Conservation (phyloP, 345 rosid species). For the Microthlaspi erraticum region DNA sequence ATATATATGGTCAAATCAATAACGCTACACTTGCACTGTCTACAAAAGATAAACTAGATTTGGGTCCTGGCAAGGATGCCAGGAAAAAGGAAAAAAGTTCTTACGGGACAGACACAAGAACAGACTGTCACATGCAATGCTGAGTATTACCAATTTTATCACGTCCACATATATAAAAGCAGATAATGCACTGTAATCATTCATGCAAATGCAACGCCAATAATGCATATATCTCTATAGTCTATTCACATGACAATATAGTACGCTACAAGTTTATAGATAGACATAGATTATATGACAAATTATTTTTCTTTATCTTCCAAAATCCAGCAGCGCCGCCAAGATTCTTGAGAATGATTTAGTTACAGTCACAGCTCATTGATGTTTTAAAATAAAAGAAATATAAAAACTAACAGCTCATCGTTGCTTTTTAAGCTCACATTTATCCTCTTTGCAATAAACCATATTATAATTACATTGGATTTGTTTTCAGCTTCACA, state of each 20-base stretch:
- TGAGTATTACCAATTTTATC: conserved; percentile 25
- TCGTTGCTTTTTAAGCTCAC: conserved; percentile 11
- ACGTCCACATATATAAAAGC: conserved; percentile 20
- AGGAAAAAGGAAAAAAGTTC: not conserved
- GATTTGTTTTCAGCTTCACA: too few species aligned
- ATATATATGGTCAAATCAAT: not conserved
- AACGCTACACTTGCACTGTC: not conserved
- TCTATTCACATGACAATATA: not conserved
- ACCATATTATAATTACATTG: not conserved
- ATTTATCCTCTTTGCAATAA: conserved; percentile 8
- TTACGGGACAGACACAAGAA: conserved; percentile 1
- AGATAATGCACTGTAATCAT: conserved; percentile 16
- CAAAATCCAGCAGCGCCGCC: conserved; percentile 34
- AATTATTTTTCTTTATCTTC: not conserved
- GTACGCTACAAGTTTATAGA: not conserved
- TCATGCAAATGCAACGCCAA: not conserved
- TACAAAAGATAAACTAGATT: conserved; percentile 29
- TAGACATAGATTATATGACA: conserved; percentile 19
- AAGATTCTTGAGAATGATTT: conserved; percentile 27
- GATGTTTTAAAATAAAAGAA: not conserved
- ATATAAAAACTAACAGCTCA: conserved; percentile 31
- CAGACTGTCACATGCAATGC: conserved; percentile 34
- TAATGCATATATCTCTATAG: not conserved
- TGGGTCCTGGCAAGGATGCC: conserved; percentile 10
- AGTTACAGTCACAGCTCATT: conserved; percentile 34